Evolutionary conservation across 306 rosid genomes (phyloP).

Genomic region (Glycine soja): DNA sequence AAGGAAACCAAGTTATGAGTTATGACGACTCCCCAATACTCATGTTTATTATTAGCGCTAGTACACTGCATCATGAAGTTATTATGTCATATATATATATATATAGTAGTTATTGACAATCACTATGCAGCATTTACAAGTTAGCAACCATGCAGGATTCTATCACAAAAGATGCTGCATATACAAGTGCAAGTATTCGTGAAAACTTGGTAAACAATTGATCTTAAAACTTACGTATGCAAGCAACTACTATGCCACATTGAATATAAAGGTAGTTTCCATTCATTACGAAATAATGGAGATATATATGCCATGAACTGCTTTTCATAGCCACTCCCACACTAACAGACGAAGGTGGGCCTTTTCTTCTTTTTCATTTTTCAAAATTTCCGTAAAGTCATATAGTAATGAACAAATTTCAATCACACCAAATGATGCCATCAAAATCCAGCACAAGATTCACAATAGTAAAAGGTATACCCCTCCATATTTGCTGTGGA

Average conservation of each 20-base stretch:
- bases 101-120: background rate
- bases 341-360: background rate
- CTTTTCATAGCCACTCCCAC: background rate
- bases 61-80: conserved; percentile 25
- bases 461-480: conserved; percentile 56
- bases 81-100: background rate
- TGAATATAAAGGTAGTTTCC: conserved; percentile 22
- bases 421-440: background rate
- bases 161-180: background rate
- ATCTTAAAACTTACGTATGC: background rate
- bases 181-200: conserved; percentile 22
- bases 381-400: background rate
- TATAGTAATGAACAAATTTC: background rate
- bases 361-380: background rate
- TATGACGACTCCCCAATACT: background rate
- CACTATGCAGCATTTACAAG: conserved; percentile 10
- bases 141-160: conserved; percentile 30
- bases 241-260: conserved; percentile 5
- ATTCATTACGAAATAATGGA: conserved; percentile 18
- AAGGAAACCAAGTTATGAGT: background rate
- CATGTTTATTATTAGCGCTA: conserved; percentile 7
- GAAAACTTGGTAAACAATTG: conserved; percentile 31
- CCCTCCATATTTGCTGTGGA: conserved; percentile 85
- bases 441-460: conserved; percentile 39
- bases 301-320: conserved; percentile 17